A percentile compares a stretch with the other conserved stretches of the same genome.
Conservation (phyloP, 805 yeast genomes). For the Candida ulmi region DNA sequence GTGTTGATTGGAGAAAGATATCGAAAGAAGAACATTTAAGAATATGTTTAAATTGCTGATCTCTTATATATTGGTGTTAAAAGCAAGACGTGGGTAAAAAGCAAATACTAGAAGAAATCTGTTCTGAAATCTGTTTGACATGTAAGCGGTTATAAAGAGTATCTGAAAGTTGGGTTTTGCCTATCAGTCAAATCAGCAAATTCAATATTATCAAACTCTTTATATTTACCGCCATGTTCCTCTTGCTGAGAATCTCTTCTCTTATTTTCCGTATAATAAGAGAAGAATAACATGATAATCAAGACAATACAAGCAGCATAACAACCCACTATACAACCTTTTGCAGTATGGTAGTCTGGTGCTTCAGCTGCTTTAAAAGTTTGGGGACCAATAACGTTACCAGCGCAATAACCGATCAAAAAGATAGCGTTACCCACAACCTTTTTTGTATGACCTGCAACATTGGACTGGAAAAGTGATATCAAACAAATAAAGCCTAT, state of each 20-base stretch:
- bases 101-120: too few species aligned
- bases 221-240: constrained; percentile 13
- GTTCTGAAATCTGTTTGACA: too few species aligned
- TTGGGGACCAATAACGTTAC: constrained; percentile 71
- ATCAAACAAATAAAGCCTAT: constrained; percentile 29
- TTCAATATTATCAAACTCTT: constrained; percentile 26
- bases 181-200: constrained; percentile 41
- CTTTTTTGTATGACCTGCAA: constrained; percentile 75
- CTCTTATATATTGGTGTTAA: too few species aligned
- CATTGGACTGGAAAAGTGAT: constrained; percentile 38
- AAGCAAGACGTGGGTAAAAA: too few species aligned
- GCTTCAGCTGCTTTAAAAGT: constrained; percentile 52
- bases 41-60: not conserved
- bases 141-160: too few species aligned
- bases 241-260: constrained; percentile 29
- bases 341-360: constrained; percentile 56
- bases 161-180: constrained; percentile 26
- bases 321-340: constrained; percentile 40
- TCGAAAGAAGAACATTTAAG: not conserved
- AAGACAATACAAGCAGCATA: constrained; percentile 36
- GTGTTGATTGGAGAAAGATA: constrained; percentile 1
- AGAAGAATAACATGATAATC: constrained; percentile 22
- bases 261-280: constrained; percentile 32
- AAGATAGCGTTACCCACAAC: constrained; percentile 52
- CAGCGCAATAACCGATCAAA: constrained; percentile 61